phyloP scores from a whole-genome alignment of 495 filamentous ascomycete species.

The Penicillium lividum region DNA sequence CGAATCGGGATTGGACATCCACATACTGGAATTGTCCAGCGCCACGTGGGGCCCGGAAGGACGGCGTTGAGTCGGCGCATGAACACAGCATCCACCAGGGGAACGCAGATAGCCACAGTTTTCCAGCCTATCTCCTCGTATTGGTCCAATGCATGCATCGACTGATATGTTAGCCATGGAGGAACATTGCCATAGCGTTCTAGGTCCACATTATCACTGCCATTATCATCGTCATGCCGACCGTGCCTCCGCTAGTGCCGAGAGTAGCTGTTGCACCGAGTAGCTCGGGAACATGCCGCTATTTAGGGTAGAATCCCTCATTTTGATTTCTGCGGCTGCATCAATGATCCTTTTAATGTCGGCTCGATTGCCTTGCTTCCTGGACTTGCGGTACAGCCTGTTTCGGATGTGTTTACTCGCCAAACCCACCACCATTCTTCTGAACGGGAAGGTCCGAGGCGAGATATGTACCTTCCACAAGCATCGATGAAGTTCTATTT shows the following conservation, averaged over 20 bases:
- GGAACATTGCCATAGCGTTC: not conserved
- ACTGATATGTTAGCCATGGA: not conserved
- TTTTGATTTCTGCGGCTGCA: not conserved
- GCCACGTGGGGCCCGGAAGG: slow-evolving; percentile 9
- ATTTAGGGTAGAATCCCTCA: not conserved
- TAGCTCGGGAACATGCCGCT: not conserved
- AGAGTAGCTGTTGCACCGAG: not conserved
- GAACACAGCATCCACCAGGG: slow-evolving; percentile 9
- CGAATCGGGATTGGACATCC: slow-evolving; percentile 10
- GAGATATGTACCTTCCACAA: not conserved
- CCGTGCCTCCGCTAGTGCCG: not conserved
- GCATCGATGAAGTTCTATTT: not conserved
- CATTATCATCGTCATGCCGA: not conserved
- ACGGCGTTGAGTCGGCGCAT: slow-evolving; percentile 15
- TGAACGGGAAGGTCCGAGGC: not conserved
- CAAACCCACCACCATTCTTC: not conserved
- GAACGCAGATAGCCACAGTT: slow-evolving; percentile 3
- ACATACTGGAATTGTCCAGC: slow-evolving; percentile 18
- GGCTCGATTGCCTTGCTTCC: not conserved
- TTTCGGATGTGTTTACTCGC: not conserved
- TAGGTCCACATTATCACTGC: not conserved
- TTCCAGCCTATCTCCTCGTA: not conserved
- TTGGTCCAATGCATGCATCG: not conserved
- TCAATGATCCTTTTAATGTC: not conserved
- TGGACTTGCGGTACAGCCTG: not conserved